These are phyloP conservation scores for Wallacemonas rigidus DNA, from an alignment of 208 protist species.

Conservation along the genomic window DNA sequence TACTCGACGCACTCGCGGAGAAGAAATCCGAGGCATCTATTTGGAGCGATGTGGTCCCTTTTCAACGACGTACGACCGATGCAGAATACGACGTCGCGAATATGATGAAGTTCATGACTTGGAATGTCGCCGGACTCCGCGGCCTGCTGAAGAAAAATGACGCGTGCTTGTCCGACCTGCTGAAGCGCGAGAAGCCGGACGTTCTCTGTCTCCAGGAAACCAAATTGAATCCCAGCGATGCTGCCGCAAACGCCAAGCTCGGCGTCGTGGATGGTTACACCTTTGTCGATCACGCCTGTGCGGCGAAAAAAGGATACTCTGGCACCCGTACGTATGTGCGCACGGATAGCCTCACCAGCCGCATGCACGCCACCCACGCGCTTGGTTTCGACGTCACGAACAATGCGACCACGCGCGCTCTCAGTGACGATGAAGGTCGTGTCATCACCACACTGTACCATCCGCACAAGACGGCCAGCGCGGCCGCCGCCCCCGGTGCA, in stretches of 20 bases:
- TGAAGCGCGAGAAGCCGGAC: slow-evolving; percentile 73
- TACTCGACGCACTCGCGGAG: slow-evolving; percentile 31
- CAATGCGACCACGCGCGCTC: not conserved
- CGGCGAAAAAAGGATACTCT: slow-evolving; percentile 87
- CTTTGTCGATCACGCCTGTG: slow-evolving; percentile 73
- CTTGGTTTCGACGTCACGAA: slow-evolving; percentile 30
- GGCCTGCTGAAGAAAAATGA: slow-evolving; percentile 81
- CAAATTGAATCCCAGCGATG: slow-evolving; percentile 82
- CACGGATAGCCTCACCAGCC: slow-evolving; percentile 19
- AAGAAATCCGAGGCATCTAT: slow-evolving; percentile 65
- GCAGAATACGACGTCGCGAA: slow-evolving; percentile 53
- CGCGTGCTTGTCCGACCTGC: slow-evolving; percentile 48
- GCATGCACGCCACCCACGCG: slow-evolving; percentile 27
- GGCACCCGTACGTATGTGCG: slow-evolving; percentile 85
- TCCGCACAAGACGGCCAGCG: not conserved
- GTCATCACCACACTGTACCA: slow-evolving; percentile 84
- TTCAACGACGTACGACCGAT: slow-evolving; percentile 48
- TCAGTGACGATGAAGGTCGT: slow-evolving; percentile 85
- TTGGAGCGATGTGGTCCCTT: slow-evolving; percentile 62
- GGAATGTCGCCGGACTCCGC: slow-evolving; percentile 93
- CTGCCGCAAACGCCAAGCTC: slow-evolving; percentile 43
- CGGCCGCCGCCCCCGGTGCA: slow-evolving; percentile 6
- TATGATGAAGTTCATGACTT: slow-evolving; percentile 91
- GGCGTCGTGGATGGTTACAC: slow-evolving; percentile 76
- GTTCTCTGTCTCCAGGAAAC: slow-evolving; percentile 93